Percentiles rank a stretch among this genome's conserved stretches.
These are phyloP conservation scores for Cadophora gregata DNA, from an alignment of 2,329 filamentous ascomycete genomes.

Conservation along the genomic window DNA sequence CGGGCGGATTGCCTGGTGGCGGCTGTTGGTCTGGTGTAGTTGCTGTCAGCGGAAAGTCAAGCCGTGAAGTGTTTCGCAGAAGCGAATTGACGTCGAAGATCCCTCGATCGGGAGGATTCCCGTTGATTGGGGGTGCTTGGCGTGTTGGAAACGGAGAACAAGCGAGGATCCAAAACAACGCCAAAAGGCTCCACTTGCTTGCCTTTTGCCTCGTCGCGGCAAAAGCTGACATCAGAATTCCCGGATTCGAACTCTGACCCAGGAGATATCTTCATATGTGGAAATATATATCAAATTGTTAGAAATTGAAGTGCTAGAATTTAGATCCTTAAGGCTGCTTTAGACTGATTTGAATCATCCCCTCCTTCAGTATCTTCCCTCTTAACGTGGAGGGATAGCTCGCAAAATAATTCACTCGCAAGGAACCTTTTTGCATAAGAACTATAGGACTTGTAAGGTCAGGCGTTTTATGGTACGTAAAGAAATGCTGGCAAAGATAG, in stretches of 20 bases:
- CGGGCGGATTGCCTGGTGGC: neutral
- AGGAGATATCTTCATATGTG: neutral
- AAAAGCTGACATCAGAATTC: neutral
- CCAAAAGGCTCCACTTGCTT: neutral
- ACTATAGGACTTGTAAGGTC: too few species aligned
- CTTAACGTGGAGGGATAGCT: too few species aligned
- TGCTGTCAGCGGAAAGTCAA: constrained; percentile 1
- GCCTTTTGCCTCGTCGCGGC: neutral
- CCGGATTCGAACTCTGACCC: neutral
- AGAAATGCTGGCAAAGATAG: neutral
- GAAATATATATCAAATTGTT: neutral
- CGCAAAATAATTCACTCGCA: too few species aligned
- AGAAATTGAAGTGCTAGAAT: neutral
- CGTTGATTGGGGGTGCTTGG: neutral
- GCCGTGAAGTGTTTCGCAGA: neutral
- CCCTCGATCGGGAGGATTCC: neutral
- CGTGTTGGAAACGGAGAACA: neutral
- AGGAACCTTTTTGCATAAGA: too few species aligned
- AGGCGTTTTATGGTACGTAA: too few species aligned
- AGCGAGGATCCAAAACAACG: constrained; percentile 1
- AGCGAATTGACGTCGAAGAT: constrained; percentile 3
- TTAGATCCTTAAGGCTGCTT: neutral
- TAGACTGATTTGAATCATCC: too few species aligned
- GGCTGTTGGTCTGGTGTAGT: neutral
- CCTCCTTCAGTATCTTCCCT: too few species aligned